phyloP scores from a whole-genome alignment of 768 basidiomycete species.

The Suillus luteus region DNA sequence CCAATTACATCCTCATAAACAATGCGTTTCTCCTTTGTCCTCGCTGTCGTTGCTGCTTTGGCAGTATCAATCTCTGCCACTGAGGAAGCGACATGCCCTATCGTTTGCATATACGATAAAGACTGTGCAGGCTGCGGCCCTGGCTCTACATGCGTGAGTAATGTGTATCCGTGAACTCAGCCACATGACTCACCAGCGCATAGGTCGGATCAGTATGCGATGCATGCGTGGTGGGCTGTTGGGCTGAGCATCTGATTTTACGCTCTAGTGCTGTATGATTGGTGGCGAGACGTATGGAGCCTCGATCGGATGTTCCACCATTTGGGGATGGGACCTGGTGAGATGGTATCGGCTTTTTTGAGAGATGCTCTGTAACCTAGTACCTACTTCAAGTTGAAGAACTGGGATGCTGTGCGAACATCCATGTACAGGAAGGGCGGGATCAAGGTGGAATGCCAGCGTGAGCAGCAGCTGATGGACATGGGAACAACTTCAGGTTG shows the following conservation, averaged over 20 bases:
- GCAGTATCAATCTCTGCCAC: not conserved
- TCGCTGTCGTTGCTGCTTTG: no score
- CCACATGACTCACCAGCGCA: not conserved
- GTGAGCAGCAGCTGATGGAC: no score
- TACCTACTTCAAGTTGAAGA: no score
- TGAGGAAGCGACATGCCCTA: not conserved
- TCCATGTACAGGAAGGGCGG: no score
- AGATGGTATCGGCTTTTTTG: no score
- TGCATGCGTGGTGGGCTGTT: not conserved
- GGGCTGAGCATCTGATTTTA: no score
- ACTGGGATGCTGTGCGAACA: no score
- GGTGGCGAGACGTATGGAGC: not conserved
- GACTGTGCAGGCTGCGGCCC: not conserved
- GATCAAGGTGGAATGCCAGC: no score
- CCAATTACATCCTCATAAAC: no score
- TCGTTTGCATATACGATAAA: not conserved
- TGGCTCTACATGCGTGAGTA: not conserved
- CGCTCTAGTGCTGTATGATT: not conserved
- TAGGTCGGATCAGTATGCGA: not conserved
- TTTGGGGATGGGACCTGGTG: not conserved
- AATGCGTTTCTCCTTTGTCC: no score
- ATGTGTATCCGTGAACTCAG: not conserved
- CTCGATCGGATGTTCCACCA: not conserved
- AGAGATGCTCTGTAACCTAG: no score
- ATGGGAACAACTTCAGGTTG: no score